phyloP scores from a whole-genome alignment of 2,329 filamentous ascomycete genomes.

The Colletotrichum cordylinicola region DNA sequence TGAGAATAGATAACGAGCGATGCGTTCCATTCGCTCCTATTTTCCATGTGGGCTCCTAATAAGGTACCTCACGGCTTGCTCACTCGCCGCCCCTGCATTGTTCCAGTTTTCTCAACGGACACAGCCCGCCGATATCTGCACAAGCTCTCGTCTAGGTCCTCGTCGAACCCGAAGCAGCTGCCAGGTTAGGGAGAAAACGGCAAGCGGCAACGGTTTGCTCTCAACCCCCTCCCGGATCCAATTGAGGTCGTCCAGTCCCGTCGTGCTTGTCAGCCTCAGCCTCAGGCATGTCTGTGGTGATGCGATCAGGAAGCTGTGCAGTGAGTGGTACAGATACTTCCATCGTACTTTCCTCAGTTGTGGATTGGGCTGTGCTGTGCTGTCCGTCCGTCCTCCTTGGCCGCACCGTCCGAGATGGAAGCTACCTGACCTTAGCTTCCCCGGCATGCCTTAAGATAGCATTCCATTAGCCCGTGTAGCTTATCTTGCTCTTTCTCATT shows the following conservation, averaged over 20 bases:
- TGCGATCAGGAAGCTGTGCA: not conserved
- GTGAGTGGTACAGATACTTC: not conserved
- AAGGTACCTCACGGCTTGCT: not conserved
- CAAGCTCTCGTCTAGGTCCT: not conserved
- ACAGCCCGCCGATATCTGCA: not conserved
- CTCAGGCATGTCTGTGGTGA: not conserved
- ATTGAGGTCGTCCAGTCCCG: not conserved
- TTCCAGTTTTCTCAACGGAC: not conserved
- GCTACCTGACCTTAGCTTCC: slow-evolving; percentile 9
- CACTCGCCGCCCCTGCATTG: not conserved
- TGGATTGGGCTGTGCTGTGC: not conserved
- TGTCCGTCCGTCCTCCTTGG: not conserved
- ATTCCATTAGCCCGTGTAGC: not conserved
- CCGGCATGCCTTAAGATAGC: not conserved
- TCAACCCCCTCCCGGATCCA: not conserved
- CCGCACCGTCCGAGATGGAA: not conserved
- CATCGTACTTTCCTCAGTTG: not conserved
- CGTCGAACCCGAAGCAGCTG: slow-evolving; percentile 8
- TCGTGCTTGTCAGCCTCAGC: not conserved
- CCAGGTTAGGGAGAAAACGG: not conserved
- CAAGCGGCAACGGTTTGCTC: not conserved
- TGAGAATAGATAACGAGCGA: not conserved
- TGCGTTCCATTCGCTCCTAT: not conserved
- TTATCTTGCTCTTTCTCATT: not conserved
- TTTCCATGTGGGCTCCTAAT: not conserved